These are phyloP conservation scores for Stephania japonica DNA, from an alignment of 164 flowering plant species.

Conservation along the genomic window DNA sequence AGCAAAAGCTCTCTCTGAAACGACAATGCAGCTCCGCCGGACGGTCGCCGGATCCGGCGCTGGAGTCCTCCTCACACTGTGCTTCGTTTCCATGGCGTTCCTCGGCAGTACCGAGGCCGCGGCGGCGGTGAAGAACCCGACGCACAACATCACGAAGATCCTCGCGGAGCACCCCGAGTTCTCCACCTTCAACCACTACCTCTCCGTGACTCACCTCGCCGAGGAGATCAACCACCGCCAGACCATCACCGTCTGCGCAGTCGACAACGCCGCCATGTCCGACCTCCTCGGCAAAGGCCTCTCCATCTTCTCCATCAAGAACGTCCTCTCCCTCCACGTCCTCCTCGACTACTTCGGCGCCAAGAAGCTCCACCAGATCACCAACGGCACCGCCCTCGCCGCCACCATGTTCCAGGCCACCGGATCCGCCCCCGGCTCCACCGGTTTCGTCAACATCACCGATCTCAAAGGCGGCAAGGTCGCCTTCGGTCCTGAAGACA, in stretches of 20 bases:
- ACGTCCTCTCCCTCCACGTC: constrained; percentile 69
- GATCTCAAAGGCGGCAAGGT: constrained; percentile 75
- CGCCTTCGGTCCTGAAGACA: constrained; percentile 49
- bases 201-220: constrained; percentile 65
- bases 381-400: constrained; percentile 46
- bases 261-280: constrained; percentile 73
- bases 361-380: constrained; percentile 79
- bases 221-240: constrained; percentile 65
- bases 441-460: constrained; percentile 75
- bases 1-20: constrained; percentile 6
- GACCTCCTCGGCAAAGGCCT: constrained; percentile 43
- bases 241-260: constrained; percentile 75
- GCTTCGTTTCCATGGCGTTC: constrained; percentile 14
- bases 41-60: constrained; percentile 7
- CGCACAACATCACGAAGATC: constrained; percentile 73
- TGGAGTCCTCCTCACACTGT: constrained; percentile 8
- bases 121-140: too few species aligned
- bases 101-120: constrained; percentile 30
- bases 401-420: constrained; percentile 72
- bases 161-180: constrained; percentile 66
- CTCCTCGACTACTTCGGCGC: constrained; percentile 76
- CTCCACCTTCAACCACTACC: constrained; percentile 85
- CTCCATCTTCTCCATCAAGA: constrained; percentile 49
- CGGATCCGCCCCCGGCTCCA: constrained; percentile 59
- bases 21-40: constrained; percentile 19